Evolutionary conservation across 2,329 filamentous ascomycete genomes (phyloP).

Genomic region (Penicillium sp.): DNA sequence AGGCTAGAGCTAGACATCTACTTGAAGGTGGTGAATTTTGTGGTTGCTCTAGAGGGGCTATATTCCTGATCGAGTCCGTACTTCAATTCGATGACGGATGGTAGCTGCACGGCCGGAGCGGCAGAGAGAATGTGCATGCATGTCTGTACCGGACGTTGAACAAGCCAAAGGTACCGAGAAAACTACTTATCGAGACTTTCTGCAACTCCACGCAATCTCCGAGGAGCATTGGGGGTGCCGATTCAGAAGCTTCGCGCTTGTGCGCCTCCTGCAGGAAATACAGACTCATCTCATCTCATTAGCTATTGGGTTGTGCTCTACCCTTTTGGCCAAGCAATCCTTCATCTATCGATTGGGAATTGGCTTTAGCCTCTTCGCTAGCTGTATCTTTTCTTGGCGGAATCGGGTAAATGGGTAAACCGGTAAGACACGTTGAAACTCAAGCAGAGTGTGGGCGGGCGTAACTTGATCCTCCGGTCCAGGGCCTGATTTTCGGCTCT

Average conservation of each 20-base stretch:
- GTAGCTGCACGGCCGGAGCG: neutral
- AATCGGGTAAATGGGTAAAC: neutral
- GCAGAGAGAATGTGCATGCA: neutral
- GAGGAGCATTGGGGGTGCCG: conserved; percentile 5
- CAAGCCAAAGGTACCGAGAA: neutral
- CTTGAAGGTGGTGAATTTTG: neutral
- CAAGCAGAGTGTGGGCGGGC: neutral
- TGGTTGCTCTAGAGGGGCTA: neutral
- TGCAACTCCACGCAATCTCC: conserved; percentile 13
- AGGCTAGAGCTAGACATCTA: neutral
- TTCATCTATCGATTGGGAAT: neutral
- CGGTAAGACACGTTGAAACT: neutral
- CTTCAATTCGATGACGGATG: neutral
- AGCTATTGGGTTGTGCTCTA: neutral
- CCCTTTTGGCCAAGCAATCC: neutral
- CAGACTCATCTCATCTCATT: neutral
- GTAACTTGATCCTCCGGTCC: conserved; percentile 2
- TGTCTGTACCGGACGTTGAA: neutral
- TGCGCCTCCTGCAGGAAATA: neutral
- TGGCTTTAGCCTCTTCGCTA: neutral
- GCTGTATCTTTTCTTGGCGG: neutral
- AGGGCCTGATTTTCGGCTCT: neutral
- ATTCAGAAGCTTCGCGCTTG: conserved; percentile 8
- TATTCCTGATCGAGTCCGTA: neutral
- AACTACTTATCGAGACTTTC: neutral